A percentile compares a stretch with the other conserved stretches of the same genome.
phyloP scores from a whole-genome alignment of 257 asterid species.

The Rehmannia glutinosa region DNA sequence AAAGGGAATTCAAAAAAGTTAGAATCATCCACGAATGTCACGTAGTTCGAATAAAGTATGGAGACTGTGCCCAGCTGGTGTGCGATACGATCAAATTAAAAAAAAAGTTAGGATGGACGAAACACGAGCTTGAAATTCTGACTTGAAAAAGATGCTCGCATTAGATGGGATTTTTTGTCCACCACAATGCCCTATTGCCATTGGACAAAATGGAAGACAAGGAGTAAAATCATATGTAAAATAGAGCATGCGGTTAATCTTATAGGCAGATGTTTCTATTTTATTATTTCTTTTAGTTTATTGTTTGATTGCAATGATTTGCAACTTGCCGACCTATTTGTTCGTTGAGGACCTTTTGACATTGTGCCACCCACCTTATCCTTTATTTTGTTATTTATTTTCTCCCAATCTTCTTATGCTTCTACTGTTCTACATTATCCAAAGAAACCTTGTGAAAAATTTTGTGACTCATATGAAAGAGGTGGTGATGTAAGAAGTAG shows the following conservation, averaged over 20 bases:
- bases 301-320: too few species aligned
- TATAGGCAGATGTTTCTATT: too few species aligned
- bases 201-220: background rate
- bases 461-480: background rate
- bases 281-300: too few species aligned
- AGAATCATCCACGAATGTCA: too few species aligned
- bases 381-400: background rate
- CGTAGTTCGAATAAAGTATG: too few species aligned
- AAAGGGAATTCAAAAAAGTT: background rate
- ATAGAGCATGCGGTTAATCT: too few species aligned
- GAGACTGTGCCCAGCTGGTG: too few species aligned
- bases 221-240: background rate
- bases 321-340: background rate
- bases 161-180: background rate
- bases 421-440: background rate
- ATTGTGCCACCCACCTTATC: background rate
- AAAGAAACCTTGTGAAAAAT: background rate
- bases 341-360: background rate
- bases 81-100: too few species aligned
- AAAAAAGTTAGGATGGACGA: background rate
- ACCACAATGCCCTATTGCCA: background rate
- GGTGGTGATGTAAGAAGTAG: background rate
- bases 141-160: background rate
- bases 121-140: conserved; percentile 6
- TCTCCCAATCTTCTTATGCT: background rate